These are phyloP conservation scores for Pulveroboletus sp. DNA, from an alignment of 768 basidiomycete species.

Conservation along the genomic window DNA sequence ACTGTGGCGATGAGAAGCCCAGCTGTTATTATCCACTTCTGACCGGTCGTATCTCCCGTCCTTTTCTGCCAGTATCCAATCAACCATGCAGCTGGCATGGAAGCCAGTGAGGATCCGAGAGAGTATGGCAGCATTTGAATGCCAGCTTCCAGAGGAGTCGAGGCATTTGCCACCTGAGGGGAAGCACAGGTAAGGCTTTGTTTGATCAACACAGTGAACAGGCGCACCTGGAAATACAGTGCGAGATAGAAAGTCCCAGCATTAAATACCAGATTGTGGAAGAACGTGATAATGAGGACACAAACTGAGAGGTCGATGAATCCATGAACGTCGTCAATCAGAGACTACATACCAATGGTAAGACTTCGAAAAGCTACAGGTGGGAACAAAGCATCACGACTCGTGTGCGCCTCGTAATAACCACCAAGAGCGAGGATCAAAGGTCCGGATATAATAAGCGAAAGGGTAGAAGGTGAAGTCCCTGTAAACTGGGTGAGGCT, in stretches of 20 bases:
- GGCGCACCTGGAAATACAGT: constrained; percentile 69
- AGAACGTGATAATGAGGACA: constrained; percentile 64
- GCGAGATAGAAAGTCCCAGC: constrained; percentile 85
- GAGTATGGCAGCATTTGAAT: constrained; percentile 78
- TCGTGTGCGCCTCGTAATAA: constrained; percentile 63
- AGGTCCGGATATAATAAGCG: constrained; percentile 53
- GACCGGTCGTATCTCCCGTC: constrained; percentile 53
- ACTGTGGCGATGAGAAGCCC: constrained; percentile 63
- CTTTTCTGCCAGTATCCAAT: constrained; percentile 62
- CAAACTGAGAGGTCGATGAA: constrained; percentile 40
- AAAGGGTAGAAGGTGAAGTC: constrained; percentile 56
- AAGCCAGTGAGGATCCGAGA: constrained; percentile 77
- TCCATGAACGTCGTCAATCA: constrained; percentile 7
- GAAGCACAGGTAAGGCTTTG: constrained; percentile 1
- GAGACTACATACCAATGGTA: constrained; percentile 48
- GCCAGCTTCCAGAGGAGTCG: constrained; percentile 68
- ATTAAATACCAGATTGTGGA: constrained; percentile 81
- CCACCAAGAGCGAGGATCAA: constrained; percentile 53
- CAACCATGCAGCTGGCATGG: constrained; percentile 83
- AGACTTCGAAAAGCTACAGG: constrained; percentile 53
- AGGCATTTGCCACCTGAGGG: constrained; percentile 61
- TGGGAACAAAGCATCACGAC: constrained; percentile 70
- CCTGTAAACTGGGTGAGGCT: constrained; percentile 40
- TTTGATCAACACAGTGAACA: constrained; percentile 1
- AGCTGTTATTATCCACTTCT: constrained; percentile 56